These are phyloP conservation scores for Botrytis deweyae DNA, from an alignment of 2,329 filamentous ascomycete species.

Conservation along the genomic window DNA sequence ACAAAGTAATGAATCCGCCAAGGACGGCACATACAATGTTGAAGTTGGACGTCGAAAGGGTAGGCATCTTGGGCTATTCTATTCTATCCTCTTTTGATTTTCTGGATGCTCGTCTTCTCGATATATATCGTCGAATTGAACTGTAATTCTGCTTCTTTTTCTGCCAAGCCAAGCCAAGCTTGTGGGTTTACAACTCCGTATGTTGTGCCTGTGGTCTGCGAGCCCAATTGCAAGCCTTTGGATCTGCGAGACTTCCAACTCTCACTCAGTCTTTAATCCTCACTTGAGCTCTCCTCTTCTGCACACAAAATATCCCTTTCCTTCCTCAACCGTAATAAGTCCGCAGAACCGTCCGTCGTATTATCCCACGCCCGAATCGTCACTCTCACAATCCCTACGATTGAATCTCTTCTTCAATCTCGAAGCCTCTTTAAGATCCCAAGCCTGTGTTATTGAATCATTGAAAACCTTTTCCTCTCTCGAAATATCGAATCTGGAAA, in stretches of 20 bases:
- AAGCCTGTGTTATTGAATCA: constrained; percentile 18
- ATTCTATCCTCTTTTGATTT: constrained; percentile 27
- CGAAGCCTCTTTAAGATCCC: background rate
- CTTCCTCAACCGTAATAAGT: background rate
- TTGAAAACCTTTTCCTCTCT: background rate
- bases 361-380: constrained; percentile 10
- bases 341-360: background rate
- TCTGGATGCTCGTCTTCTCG: background rate
- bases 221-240: background rate
- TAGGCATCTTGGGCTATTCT: constrained; percentile 43
- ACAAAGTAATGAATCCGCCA: constrained; percentile 86
- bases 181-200: background rate
- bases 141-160: background rate
- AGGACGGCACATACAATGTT: constrained; percentile 63
- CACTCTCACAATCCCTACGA: background rate
- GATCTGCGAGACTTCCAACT: background rate
- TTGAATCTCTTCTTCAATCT: constrained; percentile 4
- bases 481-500: background rate
- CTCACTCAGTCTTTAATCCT: background rate
- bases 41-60: constrained; percentile 51
- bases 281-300: no score
- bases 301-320: no score
- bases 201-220: background rate
- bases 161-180: background rate
- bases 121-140: background rate